phyloP scores from a whole-genome alignment of 805 yeast species.

The Millerozyma acaciae region DNA sequence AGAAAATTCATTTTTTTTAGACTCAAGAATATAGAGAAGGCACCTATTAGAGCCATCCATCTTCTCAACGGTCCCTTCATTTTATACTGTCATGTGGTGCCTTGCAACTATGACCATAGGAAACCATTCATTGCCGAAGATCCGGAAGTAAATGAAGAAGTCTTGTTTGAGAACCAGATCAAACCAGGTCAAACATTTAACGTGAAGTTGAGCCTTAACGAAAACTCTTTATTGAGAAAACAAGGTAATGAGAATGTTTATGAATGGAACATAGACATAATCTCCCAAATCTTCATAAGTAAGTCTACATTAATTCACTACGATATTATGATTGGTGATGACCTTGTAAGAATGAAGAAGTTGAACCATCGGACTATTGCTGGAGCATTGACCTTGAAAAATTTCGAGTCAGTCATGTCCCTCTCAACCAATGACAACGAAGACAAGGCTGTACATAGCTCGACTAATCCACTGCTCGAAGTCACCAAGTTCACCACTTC shows the following conservation, averaged over 20 bases:
- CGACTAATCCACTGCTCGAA: constrained; percentile 20
- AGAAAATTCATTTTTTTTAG: constrained; percentile 27
- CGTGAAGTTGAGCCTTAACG: constrained; percentile 49
- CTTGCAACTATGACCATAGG: constrained; percentile 27
- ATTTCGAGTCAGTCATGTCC: background rate
- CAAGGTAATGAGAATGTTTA: constrained; percentile 14
- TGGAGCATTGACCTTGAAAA: constrained; percentile 2
- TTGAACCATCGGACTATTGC: constrained; percentile 23
- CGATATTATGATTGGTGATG: constrained; percentile 37
- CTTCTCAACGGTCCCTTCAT: constrained; percentile 41
- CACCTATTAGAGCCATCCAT: constrained; percentile 38
- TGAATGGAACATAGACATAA: constrained; percentile 36
- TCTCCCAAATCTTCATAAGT: constrained; percentile 41
- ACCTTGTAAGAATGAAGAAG: constrained; percentile 29
- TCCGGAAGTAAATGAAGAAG: constrained; percentile 23
- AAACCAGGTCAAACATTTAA: constrained; percentile 71
- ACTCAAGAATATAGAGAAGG: constrained; percentile 35
- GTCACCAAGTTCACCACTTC: constrained; percentile 24
- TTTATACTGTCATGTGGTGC: constrained; percentile 42
- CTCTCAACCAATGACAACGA: background rate
- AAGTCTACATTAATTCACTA: constrained; percentile 25
- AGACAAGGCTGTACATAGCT: constrained; percentile 5
- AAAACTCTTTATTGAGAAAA: constrained; percentile 28
- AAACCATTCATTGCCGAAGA: constrained; percentile 20
- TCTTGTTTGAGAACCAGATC: constrained; percentile 39